phyloP scores from a whole-genome alignment of 2,329 filamentous ascomycete genomes.

The Tolypocladium nubicola region DNA sequence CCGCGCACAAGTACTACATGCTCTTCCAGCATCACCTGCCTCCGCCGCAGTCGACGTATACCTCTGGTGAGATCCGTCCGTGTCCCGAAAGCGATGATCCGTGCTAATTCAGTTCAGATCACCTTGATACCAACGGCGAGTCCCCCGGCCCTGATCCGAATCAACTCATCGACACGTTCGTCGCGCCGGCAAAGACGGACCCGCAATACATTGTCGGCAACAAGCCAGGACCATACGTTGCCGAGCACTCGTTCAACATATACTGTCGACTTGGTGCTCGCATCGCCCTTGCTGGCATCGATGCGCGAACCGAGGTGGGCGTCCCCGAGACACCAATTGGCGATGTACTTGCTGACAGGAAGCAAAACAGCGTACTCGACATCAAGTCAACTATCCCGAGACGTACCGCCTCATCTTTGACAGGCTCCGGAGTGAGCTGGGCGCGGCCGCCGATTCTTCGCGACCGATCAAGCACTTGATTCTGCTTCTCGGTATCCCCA shows the following conservation, averaged over 20 bases:
- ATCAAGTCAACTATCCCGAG: constrained; percentile 89
- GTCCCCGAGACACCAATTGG: constrained; percentile 10
- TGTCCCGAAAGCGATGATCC: not conserved
- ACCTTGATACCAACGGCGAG: constrained; percentile 10
- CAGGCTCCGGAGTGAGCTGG: constrained; percentile 64
- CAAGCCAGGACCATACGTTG: constrained; percentile 81
- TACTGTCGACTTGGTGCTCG: constrained; percentile 75
- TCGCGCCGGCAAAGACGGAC: constrained; percentile 46
- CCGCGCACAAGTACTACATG: constrained; percentile 97
- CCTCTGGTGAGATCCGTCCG: constrained; percentile 47
- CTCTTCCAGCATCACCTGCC: constrained; percentile 92
- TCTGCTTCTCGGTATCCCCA: constrained; percentile 75
- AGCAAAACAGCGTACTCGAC: constrained; percentile 56
- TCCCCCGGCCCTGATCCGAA: constrained; percentile 53
- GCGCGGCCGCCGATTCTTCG: constrained; percentile 51
- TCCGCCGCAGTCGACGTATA: constrained; percentile 77
- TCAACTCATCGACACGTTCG: constrained; percentile 66
- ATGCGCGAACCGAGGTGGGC: constrained; percentile 74
- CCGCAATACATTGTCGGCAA: constrained; percentile 68
- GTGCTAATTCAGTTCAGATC: constrained; percentile 1
- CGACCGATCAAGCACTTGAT: constrained; percentile 83
- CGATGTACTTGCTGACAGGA: not conserved
- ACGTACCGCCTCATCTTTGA: constrained; percentile 80
- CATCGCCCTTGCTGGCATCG: constrained; percentile 77
- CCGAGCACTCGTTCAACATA: constrained; percentile 75